Evolutionary conservation across 2,329 filamentous ascomycete genomes (phyloP).

Genomic region (Sporothrix schenckii): DNA sequence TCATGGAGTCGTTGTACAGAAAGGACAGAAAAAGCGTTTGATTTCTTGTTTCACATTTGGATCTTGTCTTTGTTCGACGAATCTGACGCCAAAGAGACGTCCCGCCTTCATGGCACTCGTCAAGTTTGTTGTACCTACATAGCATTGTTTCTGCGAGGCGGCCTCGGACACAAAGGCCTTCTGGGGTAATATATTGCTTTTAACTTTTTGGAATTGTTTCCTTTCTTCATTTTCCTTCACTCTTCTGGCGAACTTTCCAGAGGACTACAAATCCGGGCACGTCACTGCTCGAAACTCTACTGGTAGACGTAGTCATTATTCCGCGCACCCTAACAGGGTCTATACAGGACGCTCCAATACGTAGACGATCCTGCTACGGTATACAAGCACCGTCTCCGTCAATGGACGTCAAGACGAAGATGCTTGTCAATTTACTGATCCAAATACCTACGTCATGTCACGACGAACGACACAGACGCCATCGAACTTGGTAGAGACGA

Average conservation of each 20-base stretch:
- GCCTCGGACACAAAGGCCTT: background rate
- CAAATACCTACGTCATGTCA: background rate
- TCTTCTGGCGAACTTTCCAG: background rate
- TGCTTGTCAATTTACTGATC: too few relatives aligned
- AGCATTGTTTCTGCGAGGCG: constrained; percentile 20
- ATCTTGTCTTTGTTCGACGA: background rate
- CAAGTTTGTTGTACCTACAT: constrained; percentile 3
- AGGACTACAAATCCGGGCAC: background rate
- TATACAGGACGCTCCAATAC: background rate
- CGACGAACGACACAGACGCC: background rate
- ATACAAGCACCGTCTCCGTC: background rate
- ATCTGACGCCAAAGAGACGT: background rate
- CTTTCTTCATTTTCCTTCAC: background rate
- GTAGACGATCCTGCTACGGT: background rate
- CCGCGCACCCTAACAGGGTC: background rate
- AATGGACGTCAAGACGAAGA: background rate
- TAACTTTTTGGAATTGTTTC: background rate
- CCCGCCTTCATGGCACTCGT: background rate
- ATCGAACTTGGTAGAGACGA: background rate
- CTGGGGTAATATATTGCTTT: background rate
- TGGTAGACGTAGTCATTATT: background rate
- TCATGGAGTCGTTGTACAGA: background rate
- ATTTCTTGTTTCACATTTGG: constrained; percentile 2
- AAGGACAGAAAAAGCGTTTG: background rate
- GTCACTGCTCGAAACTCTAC: background rate